Evolutionary conservation across 73 alveolate genomes (phyloP), one percentile per base, ranked within the genome.

Genomic region (Paramecium caudatum): DNA sequence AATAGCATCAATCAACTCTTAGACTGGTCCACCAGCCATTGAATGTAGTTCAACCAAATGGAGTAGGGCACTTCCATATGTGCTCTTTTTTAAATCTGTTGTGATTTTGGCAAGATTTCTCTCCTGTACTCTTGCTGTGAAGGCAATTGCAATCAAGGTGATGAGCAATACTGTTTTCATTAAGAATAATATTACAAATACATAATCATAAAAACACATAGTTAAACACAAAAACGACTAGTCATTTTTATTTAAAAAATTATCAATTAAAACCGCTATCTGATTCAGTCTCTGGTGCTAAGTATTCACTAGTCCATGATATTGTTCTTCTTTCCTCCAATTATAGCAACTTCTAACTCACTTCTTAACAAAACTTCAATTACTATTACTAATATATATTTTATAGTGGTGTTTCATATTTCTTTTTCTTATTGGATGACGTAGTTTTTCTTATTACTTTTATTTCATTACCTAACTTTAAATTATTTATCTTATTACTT

Each of bases 31-130:
- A 16, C 88, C 88, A 39, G 46, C 88, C 88, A 41, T 41, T 16
- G 88, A 16, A n/a, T 74, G 88, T 36, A 74, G 47, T 43, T 74
- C 88, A 43, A 74, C 69, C 37, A 74, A 45, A 74, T 74, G 88
- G 19, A 74, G 88, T 1, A 74, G 47, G 17, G 88, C 86, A 39
- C 19, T 41, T 36, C 88, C 88, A 17, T 74, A 74, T 8, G 62
- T 74, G 23, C 69, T 41, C 23, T 74, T 74, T 36, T 30, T 45
- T 10, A 74, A 74, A 30, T 74, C 88, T 5, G 62, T 41, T 41
- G 43, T 27, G 21, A 74, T 45, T 39, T 74, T 74, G 9, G 88
- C 88, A n/a, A 74, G 10, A 43, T 41, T 74, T 47, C 55, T 74
- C 37, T 74, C 63, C 13, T 74, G 21, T 3, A 74, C 88, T 74